Conservation (phyloP, 139 green algal species). For the Chloropicon primus region DNA sequence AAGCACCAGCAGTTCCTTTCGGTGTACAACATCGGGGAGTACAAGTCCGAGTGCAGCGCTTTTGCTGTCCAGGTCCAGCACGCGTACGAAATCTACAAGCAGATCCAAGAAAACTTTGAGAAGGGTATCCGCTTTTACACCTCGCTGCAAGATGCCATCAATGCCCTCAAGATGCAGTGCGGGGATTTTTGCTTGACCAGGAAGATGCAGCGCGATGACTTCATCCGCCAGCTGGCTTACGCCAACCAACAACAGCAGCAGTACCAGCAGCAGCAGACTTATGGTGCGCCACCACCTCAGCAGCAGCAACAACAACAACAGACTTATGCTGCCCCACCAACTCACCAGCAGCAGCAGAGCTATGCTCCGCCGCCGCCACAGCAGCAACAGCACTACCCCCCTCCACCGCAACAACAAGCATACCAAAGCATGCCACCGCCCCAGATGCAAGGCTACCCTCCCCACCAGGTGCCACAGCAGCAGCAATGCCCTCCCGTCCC, state of each 20-base stretch:
- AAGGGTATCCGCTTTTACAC: slow-evolving; percentile 66
- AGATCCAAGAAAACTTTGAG: slow-evolving; percentile 54
- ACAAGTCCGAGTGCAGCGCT: neutral
- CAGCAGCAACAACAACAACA: neutral
- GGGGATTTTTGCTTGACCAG: slow-evolving; percentile 59
- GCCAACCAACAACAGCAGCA: slow-evolving; percentile 6
- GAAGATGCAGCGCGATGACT: slow-evolving; percentile 24
- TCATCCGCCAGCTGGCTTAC: neutral
- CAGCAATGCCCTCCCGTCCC: neutral
- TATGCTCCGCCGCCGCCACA: neutral
- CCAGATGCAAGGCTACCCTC: slow-evolving; percentile 7
- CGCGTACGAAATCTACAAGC: slow-evolving; percentile 28
- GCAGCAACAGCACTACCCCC: neutral
- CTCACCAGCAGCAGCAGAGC: neutral
- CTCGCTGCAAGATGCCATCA: slow-evolving; percentile 64
- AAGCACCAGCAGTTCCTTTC: slow-evolving; percentile 14
- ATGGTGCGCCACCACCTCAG: neutral
- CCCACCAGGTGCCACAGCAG: slow-evolving; percentile 4
- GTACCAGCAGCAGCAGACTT: slow-evolving; percentile 17
- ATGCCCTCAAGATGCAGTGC: slow-evolving; percentile 53
- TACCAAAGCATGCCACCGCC: slow-evolving; percentile 5
- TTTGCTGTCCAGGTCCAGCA: neutral
- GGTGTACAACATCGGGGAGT: neutral
- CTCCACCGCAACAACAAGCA: neutral
- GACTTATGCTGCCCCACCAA: neutral